Conservation (phyloP, 2,329 filamentous ascomycete species). For the Hymenoscyphus salicellus region DNA sequence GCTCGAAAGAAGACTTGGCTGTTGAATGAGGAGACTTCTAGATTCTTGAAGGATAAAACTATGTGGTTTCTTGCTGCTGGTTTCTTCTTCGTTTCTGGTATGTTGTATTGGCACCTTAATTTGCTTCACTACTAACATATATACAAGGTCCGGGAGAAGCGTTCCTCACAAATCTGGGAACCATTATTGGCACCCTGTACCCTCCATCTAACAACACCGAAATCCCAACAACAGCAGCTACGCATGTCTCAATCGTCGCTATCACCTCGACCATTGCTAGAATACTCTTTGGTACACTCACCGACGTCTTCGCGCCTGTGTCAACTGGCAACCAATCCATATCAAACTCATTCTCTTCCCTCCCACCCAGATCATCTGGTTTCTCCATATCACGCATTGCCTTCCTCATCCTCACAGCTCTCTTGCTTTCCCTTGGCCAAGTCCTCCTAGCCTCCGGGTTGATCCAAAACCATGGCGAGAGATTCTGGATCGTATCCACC, state of each 20-base stretch:
- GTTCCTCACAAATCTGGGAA: slow-evolving; percentile 96
- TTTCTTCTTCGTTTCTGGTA: slow-evolving; percentile 72
- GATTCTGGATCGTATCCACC: slow-evolving; percentile 83
- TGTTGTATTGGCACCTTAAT: background rate
- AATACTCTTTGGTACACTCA: slow-evolving; percentile 82
- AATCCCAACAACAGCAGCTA: slow-evolving; percentile 60
- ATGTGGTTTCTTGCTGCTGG: slow-evolving; percentile 94
- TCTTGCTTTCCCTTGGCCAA: slow-evolving; percentile 73
- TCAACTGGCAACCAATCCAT: slow-evolving; percentile 37
- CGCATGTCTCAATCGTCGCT: slow-evolving; percentile 89
- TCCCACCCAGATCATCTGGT: slow-evolving; percentile 36
- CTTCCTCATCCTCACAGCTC: slow-evolving; percentile 73
- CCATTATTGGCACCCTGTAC: slow-evolving; percentile 83
- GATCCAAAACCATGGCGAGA: slow-evolving; percentile 69
- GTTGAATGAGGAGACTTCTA: slow-evolving; percentile 83
- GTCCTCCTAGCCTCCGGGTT: slow-evolving; percentile 72
- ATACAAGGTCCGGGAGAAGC: slow-evolving; percentile 79
- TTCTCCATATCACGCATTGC: slow-evolving; percentile 72
- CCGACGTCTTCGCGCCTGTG: slow-evolving; percentile 76
- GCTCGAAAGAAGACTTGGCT: slow-evolving; percentile 81
- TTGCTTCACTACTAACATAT: slow-evolving; percentile 12
- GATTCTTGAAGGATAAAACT: slow-evolving; percentile 81
- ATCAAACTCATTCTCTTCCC: slow-evolving; percentile 35
- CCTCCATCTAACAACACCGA: slow-evolving; percentile 47
- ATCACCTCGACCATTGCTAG: slow-evolving; percentile 87